Evolutionary conservation across 2,329 filamentous ascomycete genomes (phyloP), one percentile per base, ranked within the genome.

Genomic region (Beauveria varroae): DNA sequence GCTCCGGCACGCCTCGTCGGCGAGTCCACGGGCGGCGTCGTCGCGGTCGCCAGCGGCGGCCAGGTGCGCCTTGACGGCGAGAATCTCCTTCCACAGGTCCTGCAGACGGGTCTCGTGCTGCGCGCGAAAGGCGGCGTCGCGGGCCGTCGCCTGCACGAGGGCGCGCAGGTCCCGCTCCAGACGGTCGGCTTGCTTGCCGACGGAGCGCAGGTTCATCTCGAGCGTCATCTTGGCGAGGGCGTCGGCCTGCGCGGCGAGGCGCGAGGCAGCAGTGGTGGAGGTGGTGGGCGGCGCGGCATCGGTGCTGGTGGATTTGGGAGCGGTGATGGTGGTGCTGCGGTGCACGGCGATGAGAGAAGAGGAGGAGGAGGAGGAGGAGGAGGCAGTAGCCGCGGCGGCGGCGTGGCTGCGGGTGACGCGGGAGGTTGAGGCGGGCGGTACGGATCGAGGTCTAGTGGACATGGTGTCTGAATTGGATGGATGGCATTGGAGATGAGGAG

Each of bases 191-290:
- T 71, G 69, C 24, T 61, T 59, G 30, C 62, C 57, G 26, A 75
- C 63, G 37, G 67, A 62, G 43, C 70, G 72, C 41, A 76, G 63
- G 62, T 69, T 71, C 57, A 75, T 69, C 64, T 76, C 74, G n/a
- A 71, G 65, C 6, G 71, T 74, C 71, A 75, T 75, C 47, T 64
- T 67, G 5, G 74, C 70, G n/a, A 76, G 67, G 37, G 71, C 69
- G 3, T 74, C 69, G 44, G 73, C 72, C 30, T 69, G 67, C 10
- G 63, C 62, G 30, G 69, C 47, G 8, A 72, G 65, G 14, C 51
- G 66, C 1, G 56, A 54, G 30, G 60, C 34, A 54, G 14, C 43
- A 47, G 12, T 6, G 20, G 20, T 9, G 20, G 20, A 8, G 55
- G 26, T 28, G 37, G 14, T 28, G 37, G 14, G 18, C 40, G 40